Conservation (phyloP, 176 grass and related monocot genomes). For the Aegilops umbellulata region DNA sequence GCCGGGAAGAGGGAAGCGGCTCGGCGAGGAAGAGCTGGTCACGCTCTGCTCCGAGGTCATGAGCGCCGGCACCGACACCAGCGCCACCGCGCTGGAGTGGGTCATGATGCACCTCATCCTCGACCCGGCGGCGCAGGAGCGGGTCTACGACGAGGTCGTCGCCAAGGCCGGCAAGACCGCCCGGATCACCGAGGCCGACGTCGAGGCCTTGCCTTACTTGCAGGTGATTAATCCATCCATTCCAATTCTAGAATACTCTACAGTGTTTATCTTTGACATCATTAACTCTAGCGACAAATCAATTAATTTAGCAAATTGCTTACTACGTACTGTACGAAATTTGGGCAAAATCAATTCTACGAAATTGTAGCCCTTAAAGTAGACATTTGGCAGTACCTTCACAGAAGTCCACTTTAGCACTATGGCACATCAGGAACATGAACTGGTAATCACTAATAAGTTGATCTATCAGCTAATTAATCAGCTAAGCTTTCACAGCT, state of each 20-base stretch:
- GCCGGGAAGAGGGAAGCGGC: slow-evolving; percentile 50
- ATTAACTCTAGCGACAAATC: not conserved
- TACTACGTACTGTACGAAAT: too few relatives aligned
- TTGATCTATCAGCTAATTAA: not conserved
- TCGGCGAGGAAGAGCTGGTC: slow-evolving; percentile 87
- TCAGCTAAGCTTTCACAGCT: not conserved
- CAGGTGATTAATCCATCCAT: slow-evolving; percentile 30
- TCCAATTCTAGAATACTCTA: not conserved
- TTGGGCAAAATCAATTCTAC: not conserved
- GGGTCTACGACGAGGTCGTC: slow-evolving; percentile 68
- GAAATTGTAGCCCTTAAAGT: too few relatives aligned
- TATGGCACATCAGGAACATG: not conserved
- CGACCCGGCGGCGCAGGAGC: slow-evolving; percentile 59
- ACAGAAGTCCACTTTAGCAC: not conserved
- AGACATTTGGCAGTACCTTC: too few relatives aligned
- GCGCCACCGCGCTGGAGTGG: slow-evolving; percentile 88
- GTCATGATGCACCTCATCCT: slow-evolving; percentile 86
- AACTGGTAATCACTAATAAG: not conserved
- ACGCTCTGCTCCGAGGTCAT: slow-evolving; percentile 98
- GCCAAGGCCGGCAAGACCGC: slow-evolving; percentile 43
- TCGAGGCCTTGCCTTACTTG: slow-evolving; percentile 79
- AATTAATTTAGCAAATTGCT: not conserved
- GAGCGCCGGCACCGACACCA: slow-evolving; percentile 96
- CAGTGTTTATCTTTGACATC: not conserved
- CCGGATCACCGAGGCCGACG: slow-evolving; percentile 74